These are phyloP conservation scores for Aspergillus egyptiacus DNA, from an alignment of 495 filamentous ascomycete genomes.

Conservation along the genomic window DNA sequence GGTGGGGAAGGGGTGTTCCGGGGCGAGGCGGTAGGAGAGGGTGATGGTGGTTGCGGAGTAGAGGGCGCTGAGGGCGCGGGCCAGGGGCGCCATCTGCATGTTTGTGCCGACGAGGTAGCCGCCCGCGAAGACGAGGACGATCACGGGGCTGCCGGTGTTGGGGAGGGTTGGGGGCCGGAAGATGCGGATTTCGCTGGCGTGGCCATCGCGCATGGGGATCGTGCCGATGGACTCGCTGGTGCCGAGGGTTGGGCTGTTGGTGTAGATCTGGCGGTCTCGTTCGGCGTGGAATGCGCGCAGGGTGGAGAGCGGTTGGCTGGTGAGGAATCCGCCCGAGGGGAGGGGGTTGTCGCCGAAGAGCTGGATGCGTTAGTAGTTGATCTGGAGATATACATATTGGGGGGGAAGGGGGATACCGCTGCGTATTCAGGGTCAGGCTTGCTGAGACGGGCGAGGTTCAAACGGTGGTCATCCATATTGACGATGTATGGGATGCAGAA, in stretches of 20 bases:
- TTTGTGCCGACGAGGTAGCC: background rate
- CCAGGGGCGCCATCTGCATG: background rate
- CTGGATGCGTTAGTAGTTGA: background rate
- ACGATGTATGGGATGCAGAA: no score
- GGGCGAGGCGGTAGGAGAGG: conserved; percentile 14
- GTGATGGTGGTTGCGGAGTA: background rate
- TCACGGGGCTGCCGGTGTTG: background rate
- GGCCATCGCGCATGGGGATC: conserved; percentile 5
- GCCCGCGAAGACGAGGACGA: conserved; percentile 8
- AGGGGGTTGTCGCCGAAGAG: background rate
- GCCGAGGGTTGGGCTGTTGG: background rate
- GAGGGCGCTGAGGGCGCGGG: background rate
- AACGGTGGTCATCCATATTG: background rate
- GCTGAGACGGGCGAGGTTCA: background rate
- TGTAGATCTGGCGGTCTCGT: background rate
- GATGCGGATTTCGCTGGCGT: background rate
- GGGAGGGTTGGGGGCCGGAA: background rate
- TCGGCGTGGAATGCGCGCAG: background rate
- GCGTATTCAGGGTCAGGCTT: background rate
- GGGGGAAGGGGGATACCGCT: background rate
- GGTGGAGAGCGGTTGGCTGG: background rate
- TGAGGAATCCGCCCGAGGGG: background rate
- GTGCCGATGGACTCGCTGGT: background rate
- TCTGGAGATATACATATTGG: background rate
- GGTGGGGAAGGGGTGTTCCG: conserved; percentile 15